Conservation (phyloP, 1,284 basidiomycete genomes). For the Melampsora medusae region DNA sequence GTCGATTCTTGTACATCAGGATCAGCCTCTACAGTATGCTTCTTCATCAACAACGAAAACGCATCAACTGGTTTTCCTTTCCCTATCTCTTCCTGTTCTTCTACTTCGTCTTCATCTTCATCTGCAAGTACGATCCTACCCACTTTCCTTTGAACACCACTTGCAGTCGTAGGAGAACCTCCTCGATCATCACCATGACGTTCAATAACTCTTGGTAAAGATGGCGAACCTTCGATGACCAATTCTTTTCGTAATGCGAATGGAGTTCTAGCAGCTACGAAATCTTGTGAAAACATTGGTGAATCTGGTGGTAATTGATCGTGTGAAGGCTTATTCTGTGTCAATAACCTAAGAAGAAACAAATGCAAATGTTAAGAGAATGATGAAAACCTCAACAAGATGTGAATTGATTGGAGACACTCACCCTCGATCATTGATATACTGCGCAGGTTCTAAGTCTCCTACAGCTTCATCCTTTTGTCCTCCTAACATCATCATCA, state of each 20-base stretch:
- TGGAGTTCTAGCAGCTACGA: conserved; percentile 24
- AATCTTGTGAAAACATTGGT: conserved; percentile 40
- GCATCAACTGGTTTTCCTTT: background rate
- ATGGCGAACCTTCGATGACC: background rate
- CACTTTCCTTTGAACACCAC: conserved; percentile 1
- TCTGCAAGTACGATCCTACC: too few relatives aligned
- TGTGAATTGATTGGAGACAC: background rate
- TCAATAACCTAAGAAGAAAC: conserved; percentile 21
- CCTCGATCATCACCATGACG: background rate
- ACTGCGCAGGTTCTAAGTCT: conserved; percentile 29
- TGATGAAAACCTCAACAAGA: background rate
- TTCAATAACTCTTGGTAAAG: background rate
- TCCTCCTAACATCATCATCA: conserved; percentile 39
- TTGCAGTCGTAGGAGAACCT: background rate
- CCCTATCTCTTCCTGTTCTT: background rate
- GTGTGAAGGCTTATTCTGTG: conserved; percentile 33
- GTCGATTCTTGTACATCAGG: conserved; percentile 4
- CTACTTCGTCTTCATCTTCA: background rate
- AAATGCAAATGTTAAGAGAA: conserved; percentile 3
- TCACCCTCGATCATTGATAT: conserved; percentile 44
- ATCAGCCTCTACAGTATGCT: background rate
- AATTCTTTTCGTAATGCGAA: conserved; percentile 35
- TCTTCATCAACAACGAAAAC: background rate
- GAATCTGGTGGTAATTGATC: conserved; percentile 27
- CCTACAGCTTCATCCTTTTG: conserved; percentile 24